Conservation (phyloP, 768 basidiomycete species). For the Dendrothele bispora region DNA sequence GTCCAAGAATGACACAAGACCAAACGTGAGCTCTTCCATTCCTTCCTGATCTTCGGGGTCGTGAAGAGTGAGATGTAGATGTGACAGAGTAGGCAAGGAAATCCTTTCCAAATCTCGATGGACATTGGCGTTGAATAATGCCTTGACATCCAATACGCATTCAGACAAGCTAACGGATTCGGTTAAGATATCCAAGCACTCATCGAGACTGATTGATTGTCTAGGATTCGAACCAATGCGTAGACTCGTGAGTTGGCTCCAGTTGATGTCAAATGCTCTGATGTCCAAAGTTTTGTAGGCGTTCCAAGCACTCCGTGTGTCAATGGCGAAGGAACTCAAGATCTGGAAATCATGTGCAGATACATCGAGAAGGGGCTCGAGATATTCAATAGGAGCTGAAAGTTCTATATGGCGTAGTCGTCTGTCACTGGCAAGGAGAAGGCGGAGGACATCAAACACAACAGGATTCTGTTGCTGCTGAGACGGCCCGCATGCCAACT, state of each 20-base stretch:
- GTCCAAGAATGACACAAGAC: conserved; percentile 31
- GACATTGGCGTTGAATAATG: no score
- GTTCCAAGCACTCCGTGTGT: conserved; percentile 24
- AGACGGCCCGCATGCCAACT: conserved; percentile 24
- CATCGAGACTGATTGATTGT: conserved; percentile 34
- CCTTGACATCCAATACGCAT: conserved; percentile 20
- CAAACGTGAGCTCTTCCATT: conserved; percentile 12
- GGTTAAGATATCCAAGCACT: conserved; percentile 33
- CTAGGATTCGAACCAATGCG: conserved; percentile 35
- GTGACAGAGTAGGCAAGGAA: conserved; percentile 29
- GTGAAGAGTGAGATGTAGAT: conserved; percentile 34
- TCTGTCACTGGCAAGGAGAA: conserved; percentile 30
- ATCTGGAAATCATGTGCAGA: conserved; percentile 23
- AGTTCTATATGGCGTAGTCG: conserved; percentile 40
- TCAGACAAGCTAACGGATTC: conserved; percentile 29
- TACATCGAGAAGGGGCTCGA: conserved; percentile 22
- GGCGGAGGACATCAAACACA: conserved; percentile 25
- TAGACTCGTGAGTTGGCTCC: conserved; percentile 38
- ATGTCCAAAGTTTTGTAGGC: conserved; percentile 22
- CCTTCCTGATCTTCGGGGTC: conserved; percentile 6
- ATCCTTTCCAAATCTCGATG: conserved; percentile 11
- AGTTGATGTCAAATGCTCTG: conserved; percentile 30
- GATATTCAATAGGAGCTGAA: conserved; percentile 27
- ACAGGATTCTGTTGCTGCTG: conserved; percentile 16
- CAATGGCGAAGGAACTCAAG: conserved; percentile 32